Base-by-base conservation (phyloP, 169 alveolate genomes). In the Plasmodium blacklocki region DNA sequence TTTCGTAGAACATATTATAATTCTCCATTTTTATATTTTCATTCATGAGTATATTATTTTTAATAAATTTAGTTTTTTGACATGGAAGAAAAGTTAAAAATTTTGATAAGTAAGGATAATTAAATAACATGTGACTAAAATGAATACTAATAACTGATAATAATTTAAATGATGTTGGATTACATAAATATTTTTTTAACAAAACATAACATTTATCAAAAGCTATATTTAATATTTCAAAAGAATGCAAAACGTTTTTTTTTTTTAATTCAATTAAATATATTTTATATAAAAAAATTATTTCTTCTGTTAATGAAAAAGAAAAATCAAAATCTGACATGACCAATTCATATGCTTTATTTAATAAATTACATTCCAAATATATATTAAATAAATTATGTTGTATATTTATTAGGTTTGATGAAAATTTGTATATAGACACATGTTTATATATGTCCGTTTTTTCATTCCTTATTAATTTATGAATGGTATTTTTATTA, bases 311-410 rank as follows among this genome's bases (percentile, higher is more conserved):
- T 47, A 83, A 32, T 15, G 91, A 83, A 29, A 83, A 71, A n/a
- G 91, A 83, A 49, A 83, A 83, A 43, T 83, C 83, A 19, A 56
- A 83, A 83, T 83, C 86, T 0, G 71, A 21, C 74, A 83, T 39
- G 1, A 83, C 54, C 45, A 83, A 14, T 45, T 67, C 71, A 32
- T 68, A 83, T 2, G 91, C 91, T 56, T 70, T 83, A 73, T 83
- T 83, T 32, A 83, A 15, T 52, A 83, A 19, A 9, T 62, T 83
- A 7, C 91, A 83, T 26, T 71, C 85, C 43, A 83, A n/a, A 29
- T 83, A 83, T 39, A 83, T 70, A 50, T 83, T 83, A 71, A 83
- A 83, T 29, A 83, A 73, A 73, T 83, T 83, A 19, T 83, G 83
- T 19, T 83, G 86, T 7, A 71, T 26, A 49, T 39, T 70, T 15